Evolutionary conservation across 768 basidiomycete species (phyloP).

Genomic region (Tephrocybe sp.): DNA sequence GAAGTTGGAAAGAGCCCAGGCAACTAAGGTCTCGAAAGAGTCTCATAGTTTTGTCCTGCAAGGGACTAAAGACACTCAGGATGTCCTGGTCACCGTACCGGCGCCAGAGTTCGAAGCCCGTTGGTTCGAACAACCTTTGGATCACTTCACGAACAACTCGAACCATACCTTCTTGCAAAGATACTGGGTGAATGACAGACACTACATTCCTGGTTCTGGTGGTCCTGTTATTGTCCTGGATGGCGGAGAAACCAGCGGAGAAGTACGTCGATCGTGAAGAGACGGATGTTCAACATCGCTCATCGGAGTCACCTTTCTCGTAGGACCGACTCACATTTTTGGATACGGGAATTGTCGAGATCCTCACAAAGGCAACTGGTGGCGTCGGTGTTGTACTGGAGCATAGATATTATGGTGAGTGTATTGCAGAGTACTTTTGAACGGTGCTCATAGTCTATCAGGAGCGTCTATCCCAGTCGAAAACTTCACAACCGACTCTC

Average conservation of each 20-base stretch:
- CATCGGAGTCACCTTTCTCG: not conserved
- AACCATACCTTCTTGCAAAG: conserved; percentile 78
- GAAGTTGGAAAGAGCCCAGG: conserved; percentile 41
- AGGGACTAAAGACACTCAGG: conserved; percentile 14
- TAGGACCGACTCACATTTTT: conserved; percentile 57
- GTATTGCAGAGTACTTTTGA: conserved; percentile 6
- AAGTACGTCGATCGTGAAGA: conserved; percentile 38
- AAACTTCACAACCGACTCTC: conserved; percentile 79
- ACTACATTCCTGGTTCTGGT: conserved; percentile 68
- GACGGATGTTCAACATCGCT: not conserved
- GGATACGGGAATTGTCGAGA: conserved; percentile 84
- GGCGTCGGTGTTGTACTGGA: conserved; percentile 91
- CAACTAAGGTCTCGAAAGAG: conserved; percentile 15
- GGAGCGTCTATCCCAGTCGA: conserved; percentile 74
- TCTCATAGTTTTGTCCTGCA: conserved; percentile 17
- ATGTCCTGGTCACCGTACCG: conserved; percentile 3
- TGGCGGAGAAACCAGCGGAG: conserved; percentile 91
- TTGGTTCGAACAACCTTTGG: conserved; percentile 84
- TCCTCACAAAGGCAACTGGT: conserved; percentile 79
- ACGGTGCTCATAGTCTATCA: conserved; percentile 26
- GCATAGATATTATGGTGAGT: conserved; percentile 83
- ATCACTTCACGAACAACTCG: conserved; percentile 65
- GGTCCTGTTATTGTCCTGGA: conserved; percentile 91
- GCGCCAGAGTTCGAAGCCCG: conserved; percentile 55
- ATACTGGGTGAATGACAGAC: conserved; percentile 88